Evolutionary conservation across 306 rosid genomes (phyloP), one percentile per base, ranked within the genome.

Genomic region (Lupinus albus): DNA sequence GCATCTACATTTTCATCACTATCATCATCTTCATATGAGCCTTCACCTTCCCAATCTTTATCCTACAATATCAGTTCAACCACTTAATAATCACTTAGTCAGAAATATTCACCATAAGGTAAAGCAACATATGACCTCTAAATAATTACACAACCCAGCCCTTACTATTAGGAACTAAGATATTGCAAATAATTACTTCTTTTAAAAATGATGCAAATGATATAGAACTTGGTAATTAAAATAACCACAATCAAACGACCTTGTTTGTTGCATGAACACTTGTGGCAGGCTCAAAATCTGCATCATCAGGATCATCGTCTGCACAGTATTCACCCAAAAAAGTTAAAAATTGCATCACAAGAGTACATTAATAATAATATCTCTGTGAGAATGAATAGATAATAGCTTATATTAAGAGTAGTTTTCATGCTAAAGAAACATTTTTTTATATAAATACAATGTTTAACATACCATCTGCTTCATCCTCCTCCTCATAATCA

Each of bases 301-400:
- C 95, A 76, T 94, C 99, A 47, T 86, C 95, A 0, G 97, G 96
- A 77, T 94, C 99, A 87, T 94, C 99, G 80, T 88, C 97, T 94
- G 92, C 84, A 68, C 76, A 54, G 62, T 69, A 69, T 56, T 33
- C 9, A 53, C 1, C 47, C 11, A 3, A 68, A 42, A 53, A 44
- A 53, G 4, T 36, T 18, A 30, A 48, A 64, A 48, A 68, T 64
- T 35, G 57, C 63, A 69, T 62, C 61, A 49, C 8, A 18, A n/a
- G 4, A 18, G 77, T 50, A 46, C 64, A 54, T 41, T 44, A 59
- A 60, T 58, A 56, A 41, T 61, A 57, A 69, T 45, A 48, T 47
- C 9, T 16, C 57, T 25, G 74, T 16, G 68, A 30, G 33, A 52
- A 35, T 30, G 64, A 41, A 25, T 9, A 58, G n/a, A 35, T 3